Evolutionary conservation across 2,329 filamentous ascomycete species (phyloP), one percentile per base, ranked within the genome.

Genomic region (Monosporascus sp.): DNA sequence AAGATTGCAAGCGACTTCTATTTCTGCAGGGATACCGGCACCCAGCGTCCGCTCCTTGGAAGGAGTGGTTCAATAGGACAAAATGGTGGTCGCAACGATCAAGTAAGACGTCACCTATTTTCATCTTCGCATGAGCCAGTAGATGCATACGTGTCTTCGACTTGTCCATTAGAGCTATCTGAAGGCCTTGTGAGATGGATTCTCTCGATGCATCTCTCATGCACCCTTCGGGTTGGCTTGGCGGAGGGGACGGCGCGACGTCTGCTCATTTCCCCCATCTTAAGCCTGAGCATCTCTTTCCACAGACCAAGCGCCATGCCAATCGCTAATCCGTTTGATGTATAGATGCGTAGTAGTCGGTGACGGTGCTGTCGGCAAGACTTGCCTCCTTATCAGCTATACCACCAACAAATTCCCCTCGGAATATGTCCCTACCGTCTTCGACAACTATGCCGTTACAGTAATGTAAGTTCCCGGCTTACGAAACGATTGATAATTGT

Each of bases 381-480:
- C 94, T 63, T 99, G 94, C 77, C 85, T 99, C 61, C 85, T 99
- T 70, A 99, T 99, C 78, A 96, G 91, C 72, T 99, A 99, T 77
- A 99, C 94, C 61, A 99, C 94, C 60, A 99, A 99, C 82, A 97
- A 97, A 69, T 99, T 99, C 74, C 94, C 94, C 37, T 97, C 92
- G 67, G 94, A 99, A 92, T 99, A 99, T 74, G 94, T 99, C 55
- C 94, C 94, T 50, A 99, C 94, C 31, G 94, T 99, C 60, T 99
- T 99, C 74, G 94, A 99, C 75, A 99, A 99, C 78, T 99, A 99
- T 82, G 94, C 94, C 54, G 94, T 99, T 72, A 99, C 94, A 62
- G 94, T 99, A 64, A 99, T 99, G 94, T 97, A 82, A 86, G 91
- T 87, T 27, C 14, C 20, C 14, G 16, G 14, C 24, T 6, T n/a